A percentile compares a stretch with the other conserved stretches of the same genome.
phyloP scores from a whole-genome alignment of 805 yeast genomes.

The Saccharomyces kudriavzevii region DNA sequence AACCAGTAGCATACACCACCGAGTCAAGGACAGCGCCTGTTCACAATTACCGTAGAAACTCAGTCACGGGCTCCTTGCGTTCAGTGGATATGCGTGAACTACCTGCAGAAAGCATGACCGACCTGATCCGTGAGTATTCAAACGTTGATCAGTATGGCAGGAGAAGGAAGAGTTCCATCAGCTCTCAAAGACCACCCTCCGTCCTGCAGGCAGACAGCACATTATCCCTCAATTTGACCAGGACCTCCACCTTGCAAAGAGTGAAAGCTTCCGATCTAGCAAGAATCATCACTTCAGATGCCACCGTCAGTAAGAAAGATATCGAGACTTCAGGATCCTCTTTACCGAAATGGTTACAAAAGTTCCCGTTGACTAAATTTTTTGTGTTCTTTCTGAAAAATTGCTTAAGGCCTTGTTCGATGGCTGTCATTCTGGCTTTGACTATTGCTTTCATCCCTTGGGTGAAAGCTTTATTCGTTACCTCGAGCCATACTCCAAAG shows the following conservation, averaged over 20 bases:
- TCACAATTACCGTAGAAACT: slow-evolving; percentile 5
- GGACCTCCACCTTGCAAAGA: slow-evolving; percentile 8
- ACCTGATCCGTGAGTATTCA: slow-evolving; percentile 42
- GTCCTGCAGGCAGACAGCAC: background rate
- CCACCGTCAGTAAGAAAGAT: slow-evolving; percentile 26
- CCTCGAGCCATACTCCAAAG: slow-evolving; percentile 33
- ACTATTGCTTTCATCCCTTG: slow-evolving; percentile 81
- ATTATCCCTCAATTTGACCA: background rate
- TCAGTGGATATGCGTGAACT: slow-evolving; percentile 27
- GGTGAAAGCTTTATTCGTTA: slow-evolving; percentile 64
- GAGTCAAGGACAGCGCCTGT: background rate
- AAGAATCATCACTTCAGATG: slow-evolving; percentile 30
- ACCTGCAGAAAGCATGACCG: slow-evolving; percentile 38
- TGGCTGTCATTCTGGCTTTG: slow-evolving; percentile 58
- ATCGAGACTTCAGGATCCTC: slow-evolving; percentile 25
- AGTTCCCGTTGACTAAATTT: slow-evolving; percentile 24
- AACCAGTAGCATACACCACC: slow-evolving; percentile 20
- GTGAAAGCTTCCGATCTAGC: slow-evolving; percentile 21
- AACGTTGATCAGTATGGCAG: slow-evolving; percentile 30
- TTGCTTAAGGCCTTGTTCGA: slow-evolving; percentile 63
- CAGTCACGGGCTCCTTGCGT: slow-evolving; percentile 12
- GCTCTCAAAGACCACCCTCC: background rate
- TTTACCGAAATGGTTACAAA: slow-evolving; percentile 22
- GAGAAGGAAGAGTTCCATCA: slow-evolving; percentile 15
- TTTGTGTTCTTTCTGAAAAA: slow-evolving; percentile 38